Percentiles rank a stretch among this genome's conserved stretches.
phyloP scores from a whole-genome alignment of 2,329 filamentous ascomycete genomes.

The Pseudogymnoascus sp. region DNA sequence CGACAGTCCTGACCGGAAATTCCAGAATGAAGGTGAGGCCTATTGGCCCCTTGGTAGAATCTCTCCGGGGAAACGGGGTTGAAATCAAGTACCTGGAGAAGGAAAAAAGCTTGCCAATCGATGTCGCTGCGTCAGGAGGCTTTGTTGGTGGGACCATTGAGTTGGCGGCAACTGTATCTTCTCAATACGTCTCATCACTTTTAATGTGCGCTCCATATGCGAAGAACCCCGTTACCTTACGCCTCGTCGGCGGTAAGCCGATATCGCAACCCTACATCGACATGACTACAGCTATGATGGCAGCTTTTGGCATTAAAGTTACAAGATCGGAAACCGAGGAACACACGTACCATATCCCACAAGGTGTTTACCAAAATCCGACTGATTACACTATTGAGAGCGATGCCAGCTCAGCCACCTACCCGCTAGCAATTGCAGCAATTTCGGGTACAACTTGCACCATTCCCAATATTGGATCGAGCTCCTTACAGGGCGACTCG shows the following conservation, averaged over 20 bases:
- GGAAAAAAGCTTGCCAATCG: slow-evolving; percentile 74
- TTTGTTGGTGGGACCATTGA: slow-evolving; percentile 83
- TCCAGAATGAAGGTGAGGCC: slow-evolving; percentile 92
- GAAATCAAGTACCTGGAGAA: slow-evolving; percentile 77
- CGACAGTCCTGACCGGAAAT: slow-evolving; percentile 85
- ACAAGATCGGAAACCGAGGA: slow-evolving; percentile 67
- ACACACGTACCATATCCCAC: slow-evolving; percentile 90
- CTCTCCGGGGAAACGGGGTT: slow-evolving; percentile 80
- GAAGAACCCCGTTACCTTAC: slow-evolving; percentile 83
- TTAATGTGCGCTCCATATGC: slow-evolving; percentile 96
- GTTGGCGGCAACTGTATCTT: slow-evolving; percentile 89
- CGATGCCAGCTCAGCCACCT: slow-evolving; percentile 95
- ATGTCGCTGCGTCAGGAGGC: slow-evolving; percentile 73
- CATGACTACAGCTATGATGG: slow-evolving; percentile 99
- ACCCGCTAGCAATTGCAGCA: slow-evolving; percentile 86
- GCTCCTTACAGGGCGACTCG: slow-evolving; percentile 88
- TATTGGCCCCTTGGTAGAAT: slow-evolving; percentile 87
- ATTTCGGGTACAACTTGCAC: slow-evolving; percentile 95
- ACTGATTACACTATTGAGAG: slow-evolving; percentile 86
- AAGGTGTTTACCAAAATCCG: slow-evolving; percentile 76
- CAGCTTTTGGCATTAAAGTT: slow-evolving; percentile 77
- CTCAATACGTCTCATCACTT: slow-evolving; percentile 97
- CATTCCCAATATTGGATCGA: slow-evolving; percentile 89
- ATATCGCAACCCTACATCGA: slow-evolving; percentile 97
- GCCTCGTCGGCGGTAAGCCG: slow-evolving; percentile 89